Evolutionary conservation across 176 grass and related monocot genomes (phyloP).

Genomic region (Alloteropsis semialata): DNA sequence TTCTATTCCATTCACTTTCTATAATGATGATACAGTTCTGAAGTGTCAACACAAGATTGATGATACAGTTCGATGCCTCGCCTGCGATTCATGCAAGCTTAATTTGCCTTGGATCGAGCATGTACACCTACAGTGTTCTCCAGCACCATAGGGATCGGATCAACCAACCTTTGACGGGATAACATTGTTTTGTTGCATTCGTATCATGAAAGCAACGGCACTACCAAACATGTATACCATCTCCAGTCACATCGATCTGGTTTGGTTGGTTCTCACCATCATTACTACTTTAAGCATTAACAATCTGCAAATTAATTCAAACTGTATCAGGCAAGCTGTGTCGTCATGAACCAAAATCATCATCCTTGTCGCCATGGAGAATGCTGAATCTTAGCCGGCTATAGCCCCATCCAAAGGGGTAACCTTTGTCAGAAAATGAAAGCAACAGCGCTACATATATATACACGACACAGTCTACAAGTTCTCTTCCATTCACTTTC

Average conservation of each 20-base stretch:
- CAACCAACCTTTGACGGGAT: slow-evolving; percentile 5
- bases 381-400: not conserved
- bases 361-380: not conserved
- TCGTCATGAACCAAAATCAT: not conserved
- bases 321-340: not conserved
- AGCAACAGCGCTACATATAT: too few relatives aligned
- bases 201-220: not conserved
- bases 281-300: not conserved
- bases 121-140: not conserved
- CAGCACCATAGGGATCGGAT: not conserved
- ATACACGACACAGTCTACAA: too few relatives aligned
- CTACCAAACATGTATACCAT: not conserved
- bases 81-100: not conserved
- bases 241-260: not conserved
- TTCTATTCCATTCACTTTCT: too few relatives aligned
- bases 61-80: slow-evolving; percentile 2
- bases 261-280: not conserved
- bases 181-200: not conserved
- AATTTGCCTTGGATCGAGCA: not conserved
- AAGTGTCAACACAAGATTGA: too few relatives aligned
- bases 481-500: too few relatives aligned
- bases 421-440: too few relatives aligned
- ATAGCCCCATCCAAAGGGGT: not conserved
- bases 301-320: not conserved
- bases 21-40: too few relatives aligned